Evolutionary conservation across 2,329 filamentous ascomycete genomes (phyloP), one percentile per base, ranked within the genome.

Genomic region (Beauveria australis): DNA sequence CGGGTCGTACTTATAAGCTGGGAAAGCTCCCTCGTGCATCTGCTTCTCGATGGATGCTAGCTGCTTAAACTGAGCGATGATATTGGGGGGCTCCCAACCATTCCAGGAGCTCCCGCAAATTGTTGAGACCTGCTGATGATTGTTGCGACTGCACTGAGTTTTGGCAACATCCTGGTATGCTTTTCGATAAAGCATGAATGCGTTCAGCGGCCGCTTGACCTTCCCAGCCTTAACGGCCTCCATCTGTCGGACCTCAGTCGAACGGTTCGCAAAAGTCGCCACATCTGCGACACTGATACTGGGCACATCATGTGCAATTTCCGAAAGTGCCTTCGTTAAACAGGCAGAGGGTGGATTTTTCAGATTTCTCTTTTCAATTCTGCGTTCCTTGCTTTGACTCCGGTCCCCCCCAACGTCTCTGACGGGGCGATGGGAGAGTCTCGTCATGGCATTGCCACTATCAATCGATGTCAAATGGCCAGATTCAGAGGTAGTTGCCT

Each of bases 141-240:
- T 97, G 73, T 94, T 93, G 68, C 94, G 86, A 16, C 84, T 78
- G 67, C 89, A 90, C 79, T 87, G 90, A 56, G 84, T 80, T 74
- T 96, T 96, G 62, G 90, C 91, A 37, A 92, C 82, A 63, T 94
- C 89, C 63, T 95, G 90, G 70, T 91, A 97, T 7, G 91, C 91
- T 66, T 94, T 96, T 47, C 94, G 88, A 73, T 99, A 99, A 55
- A 99, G 79, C 89, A 99, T 96, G 77, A 97, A 99, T 1, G 91
- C 93, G 73, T 99, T 99, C 88, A 97, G 96, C 3, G 94, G 92
- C 33, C 94, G 83, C 68, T 93, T 91, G 66, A 97, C 83, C 71
- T 92, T 92, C 28, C 89, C 89, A 41, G 85, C 78, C 67, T 87
- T 91, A 61, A 85, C 82, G 67, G 84, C 82, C 48, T 85, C 92